These are phyloP conservation scores for Cordyceps tenuipes DNA, from an alignment of 2,329 filamentous ascomycete genomes.

Conservation along the genomic window DNA sequence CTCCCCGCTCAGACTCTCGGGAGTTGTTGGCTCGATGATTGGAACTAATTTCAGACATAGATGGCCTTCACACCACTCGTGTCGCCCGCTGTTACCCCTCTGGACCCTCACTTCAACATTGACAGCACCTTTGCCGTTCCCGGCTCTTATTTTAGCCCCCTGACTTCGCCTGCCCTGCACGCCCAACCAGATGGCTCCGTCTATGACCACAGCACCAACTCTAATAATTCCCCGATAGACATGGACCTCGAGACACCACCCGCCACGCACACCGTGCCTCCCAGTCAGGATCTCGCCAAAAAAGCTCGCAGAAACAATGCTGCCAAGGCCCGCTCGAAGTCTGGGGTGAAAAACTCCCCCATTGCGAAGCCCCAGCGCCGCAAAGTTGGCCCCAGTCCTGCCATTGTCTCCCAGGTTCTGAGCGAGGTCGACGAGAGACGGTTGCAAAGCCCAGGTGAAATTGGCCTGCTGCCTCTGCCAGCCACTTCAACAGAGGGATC, in stretches of 20 bases:
- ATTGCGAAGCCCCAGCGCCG: slow-evolving; percentile 59
- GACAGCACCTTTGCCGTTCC: slow-evolving; percentile 54
- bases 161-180: slow-evolving; percentile 72
- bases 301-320: slow-evolving; percentile 45
- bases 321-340: slow-evolving; percentile 42
- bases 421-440: slow-evolving; percentile 41
- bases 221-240: slow-evolving; percentile 48
- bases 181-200: slow-evolving; percentile 52
- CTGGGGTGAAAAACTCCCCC: slow-evolving; percentile 59
- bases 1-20: neutral
- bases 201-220: slow-evolving; percentile 37
- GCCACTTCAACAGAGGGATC: slow-evolving; percentile 44
- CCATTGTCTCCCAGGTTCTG: slow-evolving; percentile 47
- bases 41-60: slow-evolving; percentile 30
- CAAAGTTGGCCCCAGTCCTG: slow-evolving; percentile 43
- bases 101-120: slow-evolving; percentile 61
- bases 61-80: slow-evolving; percentile 74
- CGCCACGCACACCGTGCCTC: slow-evolving; percentile 23
- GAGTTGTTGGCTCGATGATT: neutral
- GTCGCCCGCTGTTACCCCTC: slow-evolving; percentile 74
- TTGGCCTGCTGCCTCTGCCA: slow-evolving; percentile 29
- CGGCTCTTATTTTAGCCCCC: slow-evolving; percentile 70
- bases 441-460: slow-evolving; percentile 29
- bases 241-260: slow-evolving; percentile 43
- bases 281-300: slow-evolving; percentile 41